A percentile compares a stretch with the other conserved stretches of the same genome.
These are phyloP conservation scores for Aspergillus flavus DNA, from an alignment of 2,329 filamentous ascomycete species.

Conservation along the genomic window DNA sequence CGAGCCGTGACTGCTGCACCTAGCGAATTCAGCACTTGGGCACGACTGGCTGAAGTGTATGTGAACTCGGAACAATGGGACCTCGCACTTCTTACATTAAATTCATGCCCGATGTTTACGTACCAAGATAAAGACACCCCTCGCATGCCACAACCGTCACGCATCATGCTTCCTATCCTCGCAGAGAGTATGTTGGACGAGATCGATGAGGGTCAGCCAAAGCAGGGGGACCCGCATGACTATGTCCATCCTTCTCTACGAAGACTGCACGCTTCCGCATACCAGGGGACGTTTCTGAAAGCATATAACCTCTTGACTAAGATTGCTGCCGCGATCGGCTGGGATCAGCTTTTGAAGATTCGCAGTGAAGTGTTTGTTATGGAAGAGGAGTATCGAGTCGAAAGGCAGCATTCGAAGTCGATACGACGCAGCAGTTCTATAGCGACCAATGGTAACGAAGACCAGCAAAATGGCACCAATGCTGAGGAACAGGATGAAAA, in stretches of 20 bases:
- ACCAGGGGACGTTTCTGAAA: constrained; percentile 93
- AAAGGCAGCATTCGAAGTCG: constrained; percentile 51
- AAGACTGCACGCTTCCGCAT: constrained; percentile 82
- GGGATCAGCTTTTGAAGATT: constrained; percentile 94
- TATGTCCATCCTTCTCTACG: constrained; percentile 84
- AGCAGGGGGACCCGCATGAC: constrained; percentile 75
- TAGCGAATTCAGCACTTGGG: constrained; percentile 97
- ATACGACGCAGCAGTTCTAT: constrained; percentile 32
- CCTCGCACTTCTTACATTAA: constrained; percentile 88
- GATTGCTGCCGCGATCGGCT: constrained; percentile 94
- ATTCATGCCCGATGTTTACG: constrained; percentile 99
- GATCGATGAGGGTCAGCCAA: constrained; percentile 82
- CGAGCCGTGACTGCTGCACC: constrained; percentile 92
- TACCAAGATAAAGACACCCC: constrained; percentile 98
- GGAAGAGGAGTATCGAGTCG: constrained; percentile 96
- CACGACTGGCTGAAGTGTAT: constrained; percentile 88
- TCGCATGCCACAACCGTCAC: constrained; percentile 87
- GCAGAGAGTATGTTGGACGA: constrained; percentile 90
- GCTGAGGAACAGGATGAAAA: constrained; percentile 30
- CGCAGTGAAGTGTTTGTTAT: constrained; percentile 98
- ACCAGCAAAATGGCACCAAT: constrained; percentile 32
- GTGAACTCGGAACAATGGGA: constrained; percentile 96
- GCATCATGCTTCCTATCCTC: constrained; percentile 83
- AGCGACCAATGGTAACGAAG: constrained; percentile 40
- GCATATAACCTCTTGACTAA: constrained; percentile 93